Conservation (phyloP, 495 filamentous ascomycete species). For the Aspergillus olivimuriae region DNA sequence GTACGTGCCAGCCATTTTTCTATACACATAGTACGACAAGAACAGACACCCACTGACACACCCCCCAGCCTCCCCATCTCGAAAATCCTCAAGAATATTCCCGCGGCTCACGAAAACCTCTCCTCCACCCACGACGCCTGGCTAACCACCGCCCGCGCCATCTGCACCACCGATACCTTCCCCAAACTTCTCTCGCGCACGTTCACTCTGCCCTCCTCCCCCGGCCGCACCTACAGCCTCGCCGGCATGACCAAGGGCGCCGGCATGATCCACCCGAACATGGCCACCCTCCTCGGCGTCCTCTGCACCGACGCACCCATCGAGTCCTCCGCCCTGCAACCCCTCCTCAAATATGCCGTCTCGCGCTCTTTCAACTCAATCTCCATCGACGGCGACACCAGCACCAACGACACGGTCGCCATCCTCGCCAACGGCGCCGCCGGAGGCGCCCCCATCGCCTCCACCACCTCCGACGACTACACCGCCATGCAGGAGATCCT, state of each 20-base stretch:
- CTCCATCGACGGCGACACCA: conserved; percentile 92
- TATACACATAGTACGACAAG: background rate
- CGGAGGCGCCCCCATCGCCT: conserved; percentile 58
- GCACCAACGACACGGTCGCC: conserved; percentile 93
- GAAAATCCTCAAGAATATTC: conserved; percentile 81
- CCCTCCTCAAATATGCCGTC: conserved; percentile 66
- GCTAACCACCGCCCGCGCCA: conserved; percentile 80
- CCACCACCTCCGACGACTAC: conserved; percentile 55
- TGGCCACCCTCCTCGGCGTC: conserved; percentile 93
- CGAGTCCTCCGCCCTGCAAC: conserved; percentile 56
- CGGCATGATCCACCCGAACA: conserved; percentile 99
- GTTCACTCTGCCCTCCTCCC: conserved; percentile 81
- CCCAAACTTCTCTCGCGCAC: conserved; percentile 85
- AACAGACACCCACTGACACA: background rate
- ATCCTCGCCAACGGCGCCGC: conserved; percentile 92
- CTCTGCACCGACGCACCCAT: conserved; percentile 91
- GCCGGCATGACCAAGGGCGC: conserved; percentile 97
- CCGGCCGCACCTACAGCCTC: conserved; percentile 65
- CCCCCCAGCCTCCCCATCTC: conserved; percentile 67
- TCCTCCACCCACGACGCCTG: conserved; percentile 75
- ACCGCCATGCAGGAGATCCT: conserved; percentile 59
- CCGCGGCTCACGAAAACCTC: conserved; percentile 62
- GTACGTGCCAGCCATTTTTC: conserved; percentile 28
- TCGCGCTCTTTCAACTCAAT: conserved; percentile 94
- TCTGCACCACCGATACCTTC: conserved; percentile 99